phyloP scores from a whole-genome alignment of 768 basidiomycete genomes.

The Termitomyces sp. region DNA sequence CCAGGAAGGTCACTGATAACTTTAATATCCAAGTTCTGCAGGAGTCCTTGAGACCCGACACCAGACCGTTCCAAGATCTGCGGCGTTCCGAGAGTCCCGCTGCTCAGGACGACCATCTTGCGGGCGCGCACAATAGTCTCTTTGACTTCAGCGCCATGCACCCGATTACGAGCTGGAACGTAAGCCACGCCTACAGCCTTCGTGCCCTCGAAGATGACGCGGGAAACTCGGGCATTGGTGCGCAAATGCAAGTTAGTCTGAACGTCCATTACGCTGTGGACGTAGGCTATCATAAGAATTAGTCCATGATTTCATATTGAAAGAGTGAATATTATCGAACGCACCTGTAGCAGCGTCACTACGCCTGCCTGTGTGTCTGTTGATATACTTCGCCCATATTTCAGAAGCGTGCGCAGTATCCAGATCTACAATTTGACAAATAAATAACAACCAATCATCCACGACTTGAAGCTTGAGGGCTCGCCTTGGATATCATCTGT shows the following conservation, averaged over 20 bases:
- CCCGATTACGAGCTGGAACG: constrained; percentile 60
- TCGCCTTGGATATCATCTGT: constrained; percentile 62
- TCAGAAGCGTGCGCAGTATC: constrained; percentile 59
- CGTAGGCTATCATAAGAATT: constrained; percentile 40
- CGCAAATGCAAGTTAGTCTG: constrained; percentile 67
- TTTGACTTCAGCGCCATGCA: constrained; percentile 41
- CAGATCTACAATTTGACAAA: constrained; percentile 36
- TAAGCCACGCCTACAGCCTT: constrained; percentile 73
- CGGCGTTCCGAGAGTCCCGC: constrained; percentile 67
- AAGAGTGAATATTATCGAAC: constrained; percentile 1
- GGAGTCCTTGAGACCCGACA: constrained; percentile 51
- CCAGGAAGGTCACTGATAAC: constrained; percentile 69
- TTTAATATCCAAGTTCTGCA: constrained; percentile 57
- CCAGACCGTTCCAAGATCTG: constrained; percentile 75
- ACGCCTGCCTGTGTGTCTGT: constrained; percentile 66
- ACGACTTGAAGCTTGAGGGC: not conserved
- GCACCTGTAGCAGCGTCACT: constrained; percentile 68
- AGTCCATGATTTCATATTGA: not conserved
- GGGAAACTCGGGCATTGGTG: constrained; percentile 61
- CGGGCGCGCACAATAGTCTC: constrained; percentile 68
- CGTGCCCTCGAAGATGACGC: constrained; percentile 69
- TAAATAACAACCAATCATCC: not conserved
- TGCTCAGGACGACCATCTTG: constrained; percentile 63
- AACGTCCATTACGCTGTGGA: constrained; percentile 68
- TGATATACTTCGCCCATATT: constrained; percentile 78